Evolutionary conservation across 2,329 filamentous ascomycete genomes (phyloP).

Genomic region (Phialophora macrospora): DNA sequence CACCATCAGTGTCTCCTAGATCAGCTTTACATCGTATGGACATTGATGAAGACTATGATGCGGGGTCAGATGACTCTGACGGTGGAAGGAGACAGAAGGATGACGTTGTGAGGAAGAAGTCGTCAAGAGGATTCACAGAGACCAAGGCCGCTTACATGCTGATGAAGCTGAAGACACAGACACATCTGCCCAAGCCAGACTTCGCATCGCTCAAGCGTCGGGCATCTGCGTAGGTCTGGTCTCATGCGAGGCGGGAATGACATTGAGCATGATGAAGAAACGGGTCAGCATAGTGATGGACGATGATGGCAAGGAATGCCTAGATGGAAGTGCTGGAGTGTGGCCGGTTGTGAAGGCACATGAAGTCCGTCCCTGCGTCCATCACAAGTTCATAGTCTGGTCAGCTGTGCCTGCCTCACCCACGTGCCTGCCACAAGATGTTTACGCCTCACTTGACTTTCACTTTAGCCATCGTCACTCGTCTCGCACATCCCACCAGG

Average conservation of each 20-base stretch:
- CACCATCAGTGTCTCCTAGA: slow-evolving; percentile 22
- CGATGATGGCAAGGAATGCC: slow-evolving; percentile 4
- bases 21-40: slow-evolving; percentile 11
- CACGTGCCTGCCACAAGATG: neutral
- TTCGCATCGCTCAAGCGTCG: slow-evolving; percentile 44
- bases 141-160: slow-evolving; percentile 47
- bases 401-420: neutral
- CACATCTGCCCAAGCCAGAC: slow-evolving; percentile 21
- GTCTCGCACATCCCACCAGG: neutral
- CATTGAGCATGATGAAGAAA: neutral
- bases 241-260: neutral
- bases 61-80: slow-evolving; percentile 30
- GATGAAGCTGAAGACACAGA: slow-evolving; percentile 29
- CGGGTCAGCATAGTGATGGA: neutral
- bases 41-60: slow-evolving; percentile 32
- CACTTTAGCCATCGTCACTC: neutral
- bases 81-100: slow-evolving; percentile 4
- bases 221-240: slow-evolving; percentile 31
- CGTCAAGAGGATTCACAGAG: slow-evolving; percentile 37
- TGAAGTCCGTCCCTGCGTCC: neutral
- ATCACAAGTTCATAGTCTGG: neutral
- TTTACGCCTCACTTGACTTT: neutral
- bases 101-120: slow-evolving; percentile 22
- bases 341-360: neutral
- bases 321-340: neutral